phyloP scores from a whole-genome alignment of 2,329 filamentous ascomycete species.

The Xylaria hypoxylon region DNA sequence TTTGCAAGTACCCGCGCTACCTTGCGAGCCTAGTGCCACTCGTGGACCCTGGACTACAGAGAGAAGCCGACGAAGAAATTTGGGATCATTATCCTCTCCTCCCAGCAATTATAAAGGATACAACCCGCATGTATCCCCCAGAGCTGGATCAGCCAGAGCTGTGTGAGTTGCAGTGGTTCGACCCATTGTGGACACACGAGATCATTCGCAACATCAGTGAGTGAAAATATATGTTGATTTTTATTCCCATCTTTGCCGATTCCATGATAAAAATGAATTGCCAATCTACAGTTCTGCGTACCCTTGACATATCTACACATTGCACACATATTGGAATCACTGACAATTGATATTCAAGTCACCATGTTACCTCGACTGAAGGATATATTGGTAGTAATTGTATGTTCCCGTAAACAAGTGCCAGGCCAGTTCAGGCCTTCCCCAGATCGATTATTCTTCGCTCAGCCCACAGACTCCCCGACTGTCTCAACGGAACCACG shows the following conservation, averaged over 20 bases:
- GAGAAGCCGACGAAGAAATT: not conserved
- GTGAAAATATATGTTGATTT: not conserved
- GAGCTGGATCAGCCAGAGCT: not conserved
- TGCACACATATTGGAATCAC: too few relatives aligned
- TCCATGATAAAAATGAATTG: too few relatives aligned
- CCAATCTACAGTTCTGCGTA: too few relatives aligned
- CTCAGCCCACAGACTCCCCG: not conserved
- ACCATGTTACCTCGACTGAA: not conserved
- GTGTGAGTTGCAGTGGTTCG: not conserved
- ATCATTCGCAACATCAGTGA: conserved; percentile 6
- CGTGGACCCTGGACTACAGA: not conserved
- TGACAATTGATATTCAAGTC: conserved; percentile 4
- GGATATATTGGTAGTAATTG: conserved; percentile 14
- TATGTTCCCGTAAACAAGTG: too few relatives aligned
- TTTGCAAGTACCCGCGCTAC: not conserved
- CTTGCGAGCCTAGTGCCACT: conserved; percentile 4
- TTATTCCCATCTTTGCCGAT: not conserved
- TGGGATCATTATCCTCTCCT: not conserved
- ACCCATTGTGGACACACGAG: conserved; percentile 7
- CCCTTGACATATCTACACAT: too few relatives aligned
- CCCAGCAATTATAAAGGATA: not conserved
- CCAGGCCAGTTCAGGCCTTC: too few relatives aligned
- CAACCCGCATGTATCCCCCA: too few relatives aligned
- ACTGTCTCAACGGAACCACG: not conserved
- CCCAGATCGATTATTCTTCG: too few relatives aligned